Conservation (phyloP, 306 rosid genomes). For the Geum urbanum region DNA sequence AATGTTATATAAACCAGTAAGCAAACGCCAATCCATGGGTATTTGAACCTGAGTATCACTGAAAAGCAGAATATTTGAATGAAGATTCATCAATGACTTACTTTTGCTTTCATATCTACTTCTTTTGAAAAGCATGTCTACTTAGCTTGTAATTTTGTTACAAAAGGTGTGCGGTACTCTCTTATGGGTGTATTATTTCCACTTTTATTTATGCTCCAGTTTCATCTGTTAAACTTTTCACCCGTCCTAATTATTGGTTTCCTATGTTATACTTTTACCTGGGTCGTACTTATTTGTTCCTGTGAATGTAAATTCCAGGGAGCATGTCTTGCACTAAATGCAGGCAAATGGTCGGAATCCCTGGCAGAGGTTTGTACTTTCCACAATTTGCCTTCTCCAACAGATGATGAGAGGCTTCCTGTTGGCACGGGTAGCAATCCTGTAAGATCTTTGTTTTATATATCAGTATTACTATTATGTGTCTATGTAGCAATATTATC, state of each 20-base stretch:
- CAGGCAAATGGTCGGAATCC: constrained; percentile 66
- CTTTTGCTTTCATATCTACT: background rate
- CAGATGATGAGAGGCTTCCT: constrained; percentile 89
- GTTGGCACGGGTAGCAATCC: constrained; percentile 99
- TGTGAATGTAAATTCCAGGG: constrained; percentile 48
- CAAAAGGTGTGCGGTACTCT: background rate
- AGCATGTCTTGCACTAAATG: constrained; percentile 80
- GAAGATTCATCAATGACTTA: background rate
- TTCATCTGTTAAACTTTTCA: constrained; percentile 8
- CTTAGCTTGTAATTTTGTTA: too few species aligned
- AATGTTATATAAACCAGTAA: too few species aligned
- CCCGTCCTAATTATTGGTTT: background rate
- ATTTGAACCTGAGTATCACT: too few species aligned
- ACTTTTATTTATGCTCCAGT: constrained; percentile 14
- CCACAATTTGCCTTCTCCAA: constrained; percentile 62
- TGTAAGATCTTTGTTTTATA: constrained; percentile 48
- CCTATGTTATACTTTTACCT: constrained; percentile 2
- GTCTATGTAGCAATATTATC: too few species aligned
- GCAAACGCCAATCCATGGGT: too few species aligned
- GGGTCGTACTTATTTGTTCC: constrained; percentile 7
- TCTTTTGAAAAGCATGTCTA: too few species aligned
- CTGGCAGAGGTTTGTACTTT: constrained; percentile 62
- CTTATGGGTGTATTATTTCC: background rate
- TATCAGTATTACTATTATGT: background rate
- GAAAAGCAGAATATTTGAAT: too few species aligned